These are phyloP conservation scores for Panus rudis DNA, from an alignment of 768 basidiomycete species.

Conservation along the genomic window DNA sequence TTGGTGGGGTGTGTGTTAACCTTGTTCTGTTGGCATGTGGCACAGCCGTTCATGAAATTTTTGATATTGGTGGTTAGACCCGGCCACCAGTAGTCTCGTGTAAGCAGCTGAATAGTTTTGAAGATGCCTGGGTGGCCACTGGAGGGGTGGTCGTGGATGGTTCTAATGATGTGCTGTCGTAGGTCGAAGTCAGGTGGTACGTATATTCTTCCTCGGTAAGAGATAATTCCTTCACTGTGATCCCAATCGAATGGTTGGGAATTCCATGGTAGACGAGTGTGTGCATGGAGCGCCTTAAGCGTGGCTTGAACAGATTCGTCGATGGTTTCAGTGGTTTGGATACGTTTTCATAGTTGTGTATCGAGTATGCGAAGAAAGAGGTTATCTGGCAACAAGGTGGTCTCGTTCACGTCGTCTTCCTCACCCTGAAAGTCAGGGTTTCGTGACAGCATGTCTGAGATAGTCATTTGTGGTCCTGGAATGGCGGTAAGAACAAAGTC, in stretches of 20 bases:
- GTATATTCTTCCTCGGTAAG: neutral
- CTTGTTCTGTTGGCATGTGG: constrained; percentile 22
- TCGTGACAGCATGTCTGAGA: constrained; percentile 8
- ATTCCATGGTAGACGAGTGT: neutral
- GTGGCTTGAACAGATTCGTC: too few species aligned
- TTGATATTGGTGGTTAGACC: constrained; percentile 13
- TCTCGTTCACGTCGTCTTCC: neutral
- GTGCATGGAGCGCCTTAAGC: too few species aligned
- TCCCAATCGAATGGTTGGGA: neutral
- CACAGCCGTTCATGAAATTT: constrained; percentile 21
- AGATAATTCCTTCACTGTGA: neutral
- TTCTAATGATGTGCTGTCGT: neutral
- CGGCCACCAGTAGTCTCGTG: constrained; percentile 25
- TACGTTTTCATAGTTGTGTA: too few species aligned
- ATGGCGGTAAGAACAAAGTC: constrained; percentile 9
- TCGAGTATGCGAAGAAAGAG: too few species aligned
- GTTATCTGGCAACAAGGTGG: neutral
- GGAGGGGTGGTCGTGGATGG: constrained; percentile 19
- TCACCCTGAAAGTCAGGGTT: neutral
- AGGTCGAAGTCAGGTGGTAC: neutral
- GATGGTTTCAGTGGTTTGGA: too few species aligned
- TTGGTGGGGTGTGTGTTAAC: constrained; percentile 6
- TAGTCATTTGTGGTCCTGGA: constrained; percentile 3
- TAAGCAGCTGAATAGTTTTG: constrained; percentile 19
- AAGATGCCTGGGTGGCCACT: constrained; percentile 24